phyloP scores from a whole-genome alignment of 331 rosid genomes.

The Phaseolus coccineus region DNA sequence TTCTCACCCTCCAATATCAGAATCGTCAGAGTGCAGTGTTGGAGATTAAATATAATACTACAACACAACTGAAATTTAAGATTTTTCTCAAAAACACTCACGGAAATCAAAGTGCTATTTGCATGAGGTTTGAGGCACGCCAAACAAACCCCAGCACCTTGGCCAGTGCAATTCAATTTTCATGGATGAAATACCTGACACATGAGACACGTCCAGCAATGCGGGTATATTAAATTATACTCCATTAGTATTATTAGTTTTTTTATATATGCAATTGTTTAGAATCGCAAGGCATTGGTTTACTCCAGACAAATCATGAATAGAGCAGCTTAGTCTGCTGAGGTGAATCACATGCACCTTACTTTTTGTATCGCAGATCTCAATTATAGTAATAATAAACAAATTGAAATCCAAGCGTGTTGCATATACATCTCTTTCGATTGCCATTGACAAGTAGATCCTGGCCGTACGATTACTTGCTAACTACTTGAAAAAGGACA shows the following conservation, averaged over 20 bases:
- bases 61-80: conserved; percentile 46
- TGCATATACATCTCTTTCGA: conserved; percentile 38
- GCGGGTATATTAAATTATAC: conserved; percentile 42
- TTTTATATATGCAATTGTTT: conserved; percentile 38
- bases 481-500: conserved; percentile 46
- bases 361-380: conserved; percentile 54
- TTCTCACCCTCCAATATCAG: conserved; percentile 66
- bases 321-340: conserved; percentile 58
- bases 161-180: conserved; percentile 78
- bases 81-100: conserved; percentile 47
- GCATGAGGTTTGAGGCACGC: conserved; percentile 73
- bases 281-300: conserved; percentile 54
- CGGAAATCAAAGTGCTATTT: conserved; percentile 60
- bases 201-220: conserved; percentile 62
- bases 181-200: conserved; percentile 73
- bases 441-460: no score
- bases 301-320: conserved; percentile 59
- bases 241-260: not conserved
- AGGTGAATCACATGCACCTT: conserved; percentile 73
- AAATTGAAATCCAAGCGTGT: conserved; percentile 29
- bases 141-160: conserved; percentile 70
- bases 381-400: conserved; percentile 34
- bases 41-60: conserved; percentile 24
- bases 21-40: conserved; percentile 46
- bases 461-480: conserved; percentile 53